phyloP scores from a whole-genome alignment of 768 basidiomycete species.

The Tremella yokohamensis region DNA sequence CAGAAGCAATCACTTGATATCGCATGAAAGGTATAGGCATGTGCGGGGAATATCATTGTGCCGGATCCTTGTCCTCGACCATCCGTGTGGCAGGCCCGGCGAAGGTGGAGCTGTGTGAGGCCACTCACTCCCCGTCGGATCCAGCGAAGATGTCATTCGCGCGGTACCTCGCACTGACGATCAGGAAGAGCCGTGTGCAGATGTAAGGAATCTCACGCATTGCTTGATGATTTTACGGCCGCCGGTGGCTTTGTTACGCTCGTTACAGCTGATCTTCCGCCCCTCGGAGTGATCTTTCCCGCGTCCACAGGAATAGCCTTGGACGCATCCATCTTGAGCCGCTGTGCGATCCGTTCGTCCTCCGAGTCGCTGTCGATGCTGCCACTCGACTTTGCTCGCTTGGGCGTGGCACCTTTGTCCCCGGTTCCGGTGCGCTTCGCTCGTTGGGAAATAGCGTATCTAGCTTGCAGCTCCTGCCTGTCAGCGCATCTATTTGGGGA shows the following conservation, averaged over 20 bases:
- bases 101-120: too few relatives aligned
- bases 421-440: not conserved
- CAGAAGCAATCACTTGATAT: too few relatives aligned
- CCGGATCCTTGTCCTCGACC: too few relatives aligned
- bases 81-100: too few relatives aligned
- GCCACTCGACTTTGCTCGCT: constrained; percentile 1
- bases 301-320: not conserved
- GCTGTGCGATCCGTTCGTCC: constrained; percentile 9
- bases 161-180: constrained; percentile 6
- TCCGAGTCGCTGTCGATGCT: constrained; percentile 18
- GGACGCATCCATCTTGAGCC: constrained; percentile 8
- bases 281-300: not conserved
- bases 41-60: too few relatives aligned
- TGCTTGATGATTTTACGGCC: not conserved
- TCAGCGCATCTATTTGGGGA: not conserved
- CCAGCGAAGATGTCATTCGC: constrained; percentile 25
- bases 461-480: not conserved
- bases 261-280: not conserved
- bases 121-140: constrained; percentile 12
- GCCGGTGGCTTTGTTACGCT: constrained; percentile 13
- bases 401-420: not conserved
- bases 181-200: not conserved
- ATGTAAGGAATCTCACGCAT: not conserved
- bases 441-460: not conserved
- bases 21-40: too few relatives aligned